A percentile compares a stretch with the other conserved stretches of the same genome.
phyloP scores from a whole-genome alignment of 176 grass and related monocot species.

The Olyra latifolia region DNA sequence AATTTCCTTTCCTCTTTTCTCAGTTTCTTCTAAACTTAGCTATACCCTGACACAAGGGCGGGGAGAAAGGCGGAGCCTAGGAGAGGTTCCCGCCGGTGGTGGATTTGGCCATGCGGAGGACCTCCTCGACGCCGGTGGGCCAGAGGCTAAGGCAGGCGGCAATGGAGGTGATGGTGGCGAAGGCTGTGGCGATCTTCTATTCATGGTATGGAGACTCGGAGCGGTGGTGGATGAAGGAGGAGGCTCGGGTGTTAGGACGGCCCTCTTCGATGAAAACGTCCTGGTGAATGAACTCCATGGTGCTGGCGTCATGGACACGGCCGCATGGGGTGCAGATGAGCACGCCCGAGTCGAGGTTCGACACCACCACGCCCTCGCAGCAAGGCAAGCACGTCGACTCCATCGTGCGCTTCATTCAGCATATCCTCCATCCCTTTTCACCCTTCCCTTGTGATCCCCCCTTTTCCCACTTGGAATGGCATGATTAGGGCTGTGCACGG shows the following conservation, averaged over 20 bases:
- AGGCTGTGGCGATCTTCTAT: too few relatives aligned
- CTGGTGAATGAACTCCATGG: conserved; percentile 27
- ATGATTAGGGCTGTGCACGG: too few relatives aligned
- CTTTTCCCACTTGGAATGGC: not conserved
- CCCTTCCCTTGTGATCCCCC: not conserved
- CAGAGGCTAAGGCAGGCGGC: conserved; percentile 34
- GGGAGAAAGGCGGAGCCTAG: conserved; percentile 26
- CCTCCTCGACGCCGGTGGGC: not conserved
- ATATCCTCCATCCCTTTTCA: not conserved
- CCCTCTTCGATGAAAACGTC: too few relatives aligned
- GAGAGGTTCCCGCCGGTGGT: too few relatives aligned
- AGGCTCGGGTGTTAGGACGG: too few relatives aligned
- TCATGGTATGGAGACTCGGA: too few relatives aligned
- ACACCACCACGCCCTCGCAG: conserved; percentile 4
- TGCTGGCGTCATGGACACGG: conserved; percentile 7
- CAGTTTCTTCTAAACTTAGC: too few relatives aligned
- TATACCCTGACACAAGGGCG: too few relatives aligned
- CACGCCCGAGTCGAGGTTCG: conserved; percentile 34
- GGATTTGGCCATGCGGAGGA: too few relatives aligned
- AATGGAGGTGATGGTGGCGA: not conserved
- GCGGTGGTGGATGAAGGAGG: too few relatives aligned
- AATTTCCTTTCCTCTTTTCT: too few relatives aligned
- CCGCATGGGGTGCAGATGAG: conserved; percentile 43
- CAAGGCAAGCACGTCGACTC: conserved; percentile 36
- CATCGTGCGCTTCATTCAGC: conserved; percentile 42